Evolutionary conservation across 1,284 basidiomycete species (phyloP).

Genomic region (Leccinum pachyderme): DNA sequence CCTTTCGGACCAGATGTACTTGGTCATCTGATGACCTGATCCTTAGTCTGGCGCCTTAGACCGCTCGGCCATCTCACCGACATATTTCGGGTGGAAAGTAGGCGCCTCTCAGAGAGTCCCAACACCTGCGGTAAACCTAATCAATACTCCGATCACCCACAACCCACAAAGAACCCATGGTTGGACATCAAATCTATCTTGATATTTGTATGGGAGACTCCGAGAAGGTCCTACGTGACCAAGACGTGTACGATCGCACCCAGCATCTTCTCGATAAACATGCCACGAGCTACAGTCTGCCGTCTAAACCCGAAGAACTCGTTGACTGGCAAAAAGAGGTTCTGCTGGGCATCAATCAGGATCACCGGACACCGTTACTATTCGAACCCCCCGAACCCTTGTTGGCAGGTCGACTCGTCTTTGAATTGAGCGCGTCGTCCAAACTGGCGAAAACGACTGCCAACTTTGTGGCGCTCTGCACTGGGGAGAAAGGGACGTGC

Average conservation of each 20-base stretch:
- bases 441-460: conserved; percentile 43
- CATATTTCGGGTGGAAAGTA: background rate
- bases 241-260: conserved; percentile 30
- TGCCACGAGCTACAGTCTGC: conserved; percentile 39
- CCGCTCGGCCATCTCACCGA: conserved; percentile 41
- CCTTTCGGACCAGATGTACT: conserved; percentile 52
- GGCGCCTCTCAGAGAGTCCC: background rate
- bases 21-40: conserved; percentile 37
- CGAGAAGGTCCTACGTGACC: conserved; percentile 12
- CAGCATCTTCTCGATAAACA: conserved; percentile 39
- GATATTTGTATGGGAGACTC: conserved; percentile 43
- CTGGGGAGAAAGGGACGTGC: conserved; percentile 44
- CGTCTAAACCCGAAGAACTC: conserved; percentile 35
- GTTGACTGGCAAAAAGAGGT: conserved; percentile 43
- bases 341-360: conserved; percentile 41
- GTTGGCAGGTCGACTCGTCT: conserved; percentile 38
- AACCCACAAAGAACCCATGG: conserved; percentile 6
- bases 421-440: conserved; percentile 38
- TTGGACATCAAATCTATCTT: conserved; percentile 32
- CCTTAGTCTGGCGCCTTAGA: conserved; percentile 73
- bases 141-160: background rate
- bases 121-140: background rate
- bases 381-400: conserved; percentile 39
- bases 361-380: conserved; percentile 30
- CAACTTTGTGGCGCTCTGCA: conserved; percentile 50